phyloP scores from a whole-genome alignment of 805 yeast genomes.

The Starmerella floricola region DNA sequence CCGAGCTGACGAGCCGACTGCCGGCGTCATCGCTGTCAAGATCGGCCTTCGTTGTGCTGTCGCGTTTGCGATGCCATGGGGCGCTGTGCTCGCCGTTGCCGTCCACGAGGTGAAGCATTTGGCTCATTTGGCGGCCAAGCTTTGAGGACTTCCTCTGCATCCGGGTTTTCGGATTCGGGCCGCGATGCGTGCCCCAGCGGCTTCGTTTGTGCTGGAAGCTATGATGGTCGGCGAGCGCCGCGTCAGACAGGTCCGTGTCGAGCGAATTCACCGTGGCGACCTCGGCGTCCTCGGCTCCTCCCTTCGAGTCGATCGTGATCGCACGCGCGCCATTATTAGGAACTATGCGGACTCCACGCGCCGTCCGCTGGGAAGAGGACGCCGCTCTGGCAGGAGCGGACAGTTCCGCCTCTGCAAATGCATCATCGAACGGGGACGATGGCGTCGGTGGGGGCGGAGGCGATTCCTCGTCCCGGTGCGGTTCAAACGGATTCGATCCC shows the following conservation, averaged over 20 bases:
- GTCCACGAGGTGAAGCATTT: conserved; percentile 15
- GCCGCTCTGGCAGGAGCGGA: conserved; percentile 18
- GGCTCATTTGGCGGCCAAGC: conserved; percentile 18
- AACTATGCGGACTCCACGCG: conserved; percentile 13
- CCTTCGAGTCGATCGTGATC: conserved; percentile 2
- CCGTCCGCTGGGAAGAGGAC: conserved; percentile 16
- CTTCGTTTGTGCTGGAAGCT: conserved; percentile 15
- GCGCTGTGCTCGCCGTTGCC: conserved; percentile 3
- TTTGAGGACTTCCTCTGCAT: conserved; percentile 1
- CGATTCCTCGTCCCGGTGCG: conserved; percentile 2
- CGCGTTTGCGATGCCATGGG: neutral
- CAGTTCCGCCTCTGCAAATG: conserved; percentile 17
- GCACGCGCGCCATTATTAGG: conserved; percentile 15
- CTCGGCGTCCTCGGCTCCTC: neutral
- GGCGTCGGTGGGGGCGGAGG: conserved; percentile 7
- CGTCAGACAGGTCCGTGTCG: conserved; percentile 4
- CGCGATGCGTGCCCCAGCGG: conserved; percentile 77
- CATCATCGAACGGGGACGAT: conserved; percentile 19
- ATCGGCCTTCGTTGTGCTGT: neutral
- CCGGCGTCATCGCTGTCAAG: neutral
- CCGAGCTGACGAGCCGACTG: neutral
- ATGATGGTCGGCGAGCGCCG: conserved; percentile 15
- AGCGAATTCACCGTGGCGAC: neutral
- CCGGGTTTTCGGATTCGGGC: conserved; percentile 28
- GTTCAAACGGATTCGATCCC: conserved; percentile 13